Evolutionary conservation across 129 eudicot genomes (phyloP).

Genomic region (Cynara cardunculus): DNA sequence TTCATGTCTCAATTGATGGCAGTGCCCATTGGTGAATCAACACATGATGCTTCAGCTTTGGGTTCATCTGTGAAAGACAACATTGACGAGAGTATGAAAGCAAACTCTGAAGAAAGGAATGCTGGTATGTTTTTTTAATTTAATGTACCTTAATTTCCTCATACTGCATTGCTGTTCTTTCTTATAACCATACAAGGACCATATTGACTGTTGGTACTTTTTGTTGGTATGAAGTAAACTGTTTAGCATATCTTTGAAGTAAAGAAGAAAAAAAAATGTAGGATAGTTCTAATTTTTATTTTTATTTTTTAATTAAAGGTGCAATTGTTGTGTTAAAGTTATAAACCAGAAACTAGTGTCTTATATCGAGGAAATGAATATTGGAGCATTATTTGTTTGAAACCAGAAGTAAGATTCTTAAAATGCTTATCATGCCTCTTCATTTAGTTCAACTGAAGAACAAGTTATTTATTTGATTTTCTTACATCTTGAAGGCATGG

Average conservation of each 20-base stretch:
- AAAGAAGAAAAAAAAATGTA: neutral
- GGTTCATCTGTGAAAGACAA: conserved; percentile 24
- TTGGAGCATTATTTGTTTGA: neutral
- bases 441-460: neutral
- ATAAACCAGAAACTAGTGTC: neutral
- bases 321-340: neutral
- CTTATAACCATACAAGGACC: neutral
- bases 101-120: conserved; percentile 21
- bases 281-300: neutral
- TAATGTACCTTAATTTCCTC: neutral
- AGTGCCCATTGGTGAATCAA: conserved; percentile 47
- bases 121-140: conserved; percentile 23
- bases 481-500: conserved; percentile 2
- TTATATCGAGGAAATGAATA: neutral
- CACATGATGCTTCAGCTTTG: conserved; percentile 19
- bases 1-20: conserved; percentile 64
- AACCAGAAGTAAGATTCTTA: neutral
- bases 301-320: neutral
- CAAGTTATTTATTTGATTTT: conserved; percentile 13
- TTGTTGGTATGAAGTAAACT: neutral
- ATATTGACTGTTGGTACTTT: neutral
- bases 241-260: neutral
- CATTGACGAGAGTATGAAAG: conserved; percentile 3
- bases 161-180: neutral
- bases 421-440: neutral